phyloP scores from a whole-genome alignment of 2,329 filamentous ascomycete species.

The Dothidotthia symphoricarpi region DNA sequence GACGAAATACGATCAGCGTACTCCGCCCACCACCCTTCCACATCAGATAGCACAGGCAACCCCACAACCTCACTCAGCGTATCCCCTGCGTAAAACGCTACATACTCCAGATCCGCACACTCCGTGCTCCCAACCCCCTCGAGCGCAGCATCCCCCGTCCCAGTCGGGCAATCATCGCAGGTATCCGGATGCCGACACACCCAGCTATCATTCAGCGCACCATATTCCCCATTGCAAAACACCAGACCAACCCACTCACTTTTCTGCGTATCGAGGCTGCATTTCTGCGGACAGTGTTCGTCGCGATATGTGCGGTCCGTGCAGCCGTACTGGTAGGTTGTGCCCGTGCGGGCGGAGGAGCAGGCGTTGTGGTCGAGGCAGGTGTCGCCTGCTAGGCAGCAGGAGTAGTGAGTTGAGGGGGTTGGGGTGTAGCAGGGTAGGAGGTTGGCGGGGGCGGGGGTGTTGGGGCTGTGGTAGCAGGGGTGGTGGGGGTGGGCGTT shows the following conservation, averaged over 20 bases:
- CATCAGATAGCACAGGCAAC: too few species aligned
- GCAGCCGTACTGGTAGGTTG: constrained; percentile 25
- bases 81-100: too few species aligned
- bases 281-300: constrained; percentile 18
- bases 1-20: too few species aligned
- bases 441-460: constrained; percentile 13
- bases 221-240: constrained; percentile 13
- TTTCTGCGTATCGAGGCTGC: constrained; percentile 10
- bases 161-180: too few species aligned
- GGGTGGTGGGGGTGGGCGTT: constrained; percentile 1
- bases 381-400: constrained; percentile 17
- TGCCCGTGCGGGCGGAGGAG: constrained; percentile 7
- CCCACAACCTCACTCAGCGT: too few species aligned
- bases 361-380: constrained; percentile 19
- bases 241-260: constrained; percentile 17
- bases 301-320: constrained; percentile 14
- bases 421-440: constrained; percentile 19
- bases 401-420: constrained; percentile 7
- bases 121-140: too few species aligned
- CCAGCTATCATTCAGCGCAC: constrained; percentile 13
- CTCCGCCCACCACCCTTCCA: too few species aligned
- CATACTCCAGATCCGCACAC: too few species aligned
- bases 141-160: too few species aligned
- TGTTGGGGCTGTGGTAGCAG: constrained; percentile 15
- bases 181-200: constrained; percentile 24